phyloP scores from a whole-genome alignment of 768 basidiomycete genomes.

The Termitomyces eurrhizus region DNA sequence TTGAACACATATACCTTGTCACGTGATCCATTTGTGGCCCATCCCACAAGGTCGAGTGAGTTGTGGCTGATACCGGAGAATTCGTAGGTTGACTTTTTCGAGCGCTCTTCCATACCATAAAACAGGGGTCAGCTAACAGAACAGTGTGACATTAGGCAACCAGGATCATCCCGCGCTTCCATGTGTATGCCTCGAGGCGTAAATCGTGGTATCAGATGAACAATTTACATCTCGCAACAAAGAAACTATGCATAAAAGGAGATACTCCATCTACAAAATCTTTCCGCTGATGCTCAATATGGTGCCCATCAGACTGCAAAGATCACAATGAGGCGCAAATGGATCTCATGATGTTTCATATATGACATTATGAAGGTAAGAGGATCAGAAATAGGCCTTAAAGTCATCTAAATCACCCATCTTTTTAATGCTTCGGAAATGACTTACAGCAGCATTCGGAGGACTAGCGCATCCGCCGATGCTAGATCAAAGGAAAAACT shows the following conservation, averaged over 20 bases:
- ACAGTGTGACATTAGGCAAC: constrained; percentile 3
- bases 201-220: constrained; percentile 10
- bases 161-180: constrained; percentile 6
- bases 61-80: constrained; percentile 4
- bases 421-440: neutral
- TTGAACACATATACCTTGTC: constrained; percentile 14
- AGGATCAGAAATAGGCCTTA: constrained; percentile 27
- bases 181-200: constrained; percentile 9
- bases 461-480: constrained; percentile 69
- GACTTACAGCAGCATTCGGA: constrained; percentile 64
- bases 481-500: constrained; percentile 24
- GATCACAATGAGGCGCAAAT: constrained; percentile 4
- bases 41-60: constrained; percentile 1
- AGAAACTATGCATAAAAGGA: neutral
- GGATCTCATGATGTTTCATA: neutral
- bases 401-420: neutral
- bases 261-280: neutral
- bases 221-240: constrained; percentile 2
- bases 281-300: neutral
- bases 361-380: neutral
- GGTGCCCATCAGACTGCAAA: neutral
- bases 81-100: constrained; percentile 3
- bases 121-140: constrained; percentile 5
- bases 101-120: constrained; percentile 4
- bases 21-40: constrained; percentile 20